phyloP scores from a whole-genome alignment of 1,139 yeast genomes.

The Candida sojae region DNA sequence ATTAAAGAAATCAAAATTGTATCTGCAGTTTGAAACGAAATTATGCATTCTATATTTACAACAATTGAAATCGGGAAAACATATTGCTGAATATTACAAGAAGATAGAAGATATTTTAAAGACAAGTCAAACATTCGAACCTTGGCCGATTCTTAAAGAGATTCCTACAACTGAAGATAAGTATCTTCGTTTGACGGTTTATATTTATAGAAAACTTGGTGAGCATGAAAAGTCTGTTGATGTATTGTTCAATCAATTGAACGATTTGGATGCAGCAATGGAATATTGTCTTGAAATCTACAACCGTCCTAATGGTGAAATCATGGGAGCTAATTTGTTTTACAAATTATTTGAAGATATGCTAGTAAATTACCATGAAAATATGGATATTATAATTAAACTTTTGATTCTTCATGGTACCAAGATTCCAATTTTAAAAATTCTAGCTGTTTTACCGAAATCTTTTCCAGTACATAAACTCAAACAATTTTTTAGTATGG shows the following conservation, averaged over 20 bases:
- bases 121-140: conserved; percentile 41
- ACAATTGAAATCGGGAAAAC: conserved; percentile 23
- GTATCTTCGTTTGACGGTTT: conserved; percentile 50
- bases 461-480: conserved; percentile 48
- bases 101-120: conserved; percentile 42
- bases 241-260: conserved; percentile 59
- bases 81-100: conserved; percentile 21
- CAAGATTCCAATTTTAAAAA: conserved; percentile 52
- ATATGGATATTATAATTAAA: conserved; percentile 39
- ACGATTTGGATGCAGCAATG: conserved; percentile 60
- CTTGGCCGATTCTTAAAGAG: conserved; percentile 43
- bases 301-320: conserved; percentile 30
- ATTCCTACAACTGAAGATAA: conserved; percentile 39
- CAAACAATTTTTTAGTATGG: conserved; percentile 46
- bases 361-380: conserved; percentile 32
- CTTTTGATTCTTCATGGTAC: conserved; percentile 52
- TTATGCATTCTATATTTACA: conserved; percentile 59
- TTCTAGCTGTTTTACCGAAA: conserved; percentile 54
- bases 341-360: conserved; percentile 43
- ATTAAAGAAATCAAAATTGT: conserved; percentile 31
- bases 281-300: conserved; percentile 60
- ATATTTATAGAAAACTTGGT: conserved; percentile 59
- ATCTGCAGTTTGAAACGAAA: conserved; percentile 47
- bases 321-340: conserved; percentile 38
- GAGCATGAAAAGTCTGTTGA: conserved; percentile 68